These are phyloP conservation scores for Lycium ferocissimum DNA, from an alignment of 257 asterid genomes.

Conservation along the genomic window DNA sequence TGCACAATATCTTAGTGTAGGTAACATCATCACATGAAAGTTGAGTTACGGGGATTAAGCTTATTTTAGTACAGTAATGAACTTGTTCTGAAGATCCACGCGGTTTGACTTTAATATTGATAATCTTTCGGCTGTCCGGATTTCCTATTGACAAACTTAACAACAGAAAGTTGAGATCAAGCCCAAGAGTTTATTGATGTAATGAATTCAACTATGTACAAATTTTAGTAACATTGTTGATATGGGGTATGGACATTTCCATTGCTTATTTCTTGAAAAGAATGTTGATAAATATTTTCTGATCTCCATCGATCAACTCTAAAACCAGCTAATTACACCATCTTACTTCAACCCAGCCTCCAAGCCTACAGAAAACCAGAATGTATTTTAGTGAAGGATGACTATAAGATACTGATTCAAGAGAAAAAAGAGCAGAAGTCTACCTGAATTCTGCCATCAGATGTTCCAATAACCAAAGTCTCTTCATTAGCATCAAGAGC, in stretches of 20 bases:
- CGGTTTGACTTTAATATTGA: not conserved
- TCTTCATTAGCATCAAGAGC: conserved; percentile 65
- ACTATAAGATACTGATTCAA: conserved; percentile 1
- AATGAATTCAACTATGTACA: not conserved
- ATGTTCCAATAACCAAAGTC: conserved; percentile 66
- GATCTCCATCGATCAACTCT: not conserved
- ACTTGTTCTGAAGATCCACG: not conserved
- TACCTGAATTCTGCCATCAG: conserved; percentile 91
- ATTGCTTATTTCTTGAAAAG: conserved; percentile 10
- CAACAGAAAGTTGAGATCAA: not conserved
- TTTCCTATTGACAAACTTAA: conserved; percentile 11
- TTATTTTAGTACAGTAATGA: not conserved
- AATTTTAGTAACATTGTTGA: not conserved
- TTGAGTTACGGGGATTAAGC: no score
- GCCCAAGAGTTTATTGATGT: not conserved
- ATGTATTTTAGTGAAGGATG: not conserved
- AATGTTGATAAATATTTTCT: not conserved
- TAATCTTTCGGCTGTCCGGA: not conserved
- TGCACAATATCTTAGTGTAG: not conserved
- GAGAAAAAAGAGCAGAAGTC: not conserved
- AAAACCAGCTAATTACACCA: conserved; percentile 10
- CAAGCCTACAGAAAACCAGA: conserved; percentile 59
- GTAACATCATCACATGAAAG: not conserved
- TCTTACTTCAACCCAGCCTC: conserved; percentile 59
- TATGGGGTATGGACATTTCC: not conserved